phyloP scores from a whole-genome alignment of 2,329 filamentous ascomycete species.

The Neodidymelliopsis sp. region DNA sequence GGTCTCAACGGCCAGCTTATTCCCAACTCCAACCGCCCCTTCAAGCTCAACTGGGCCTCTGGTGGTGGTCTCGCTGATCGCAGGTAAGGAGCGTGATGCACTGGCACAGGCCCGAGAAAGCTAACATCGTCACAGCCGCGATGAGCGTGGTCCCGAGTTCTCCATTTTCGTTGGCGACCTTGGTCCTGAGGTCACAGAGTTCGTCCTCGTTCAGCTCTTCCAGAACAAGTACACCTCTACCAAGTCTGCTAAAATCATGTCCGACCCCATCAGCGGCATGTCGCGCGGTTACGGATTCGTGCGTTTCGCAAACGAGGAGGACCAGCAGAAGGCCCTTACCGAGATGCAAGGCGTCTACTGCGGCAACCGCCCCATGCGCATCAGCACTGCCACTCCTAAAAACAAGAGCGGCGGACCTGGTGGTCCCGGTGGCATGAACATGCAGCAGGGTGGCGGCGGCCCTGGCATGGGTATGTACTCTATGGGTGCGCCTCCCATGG shows the following conservation, averaged over 20 bases:
- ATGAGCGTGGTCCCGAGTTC: constrained; percentile 95
- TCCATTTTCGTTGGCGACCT: constrained; percentile 98
- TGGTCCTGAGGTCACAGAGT: constrained; percentile 98
- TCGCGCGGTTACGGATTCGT: constrained; percentile 98
- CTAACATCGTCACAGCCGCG: constrained; percentile 62
- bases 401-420: constrained; percentile 71
- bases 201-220: constrained; percentile 95
- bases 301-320: constrained; percentile 91
- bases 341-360: constrained; percentile 99
- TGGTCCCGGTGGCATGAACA: constrained; percentile 61
- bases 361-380: constrained; percentile 97
- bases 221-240: constrained; percentile 94
- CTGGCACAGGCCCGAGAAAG: not conserved
- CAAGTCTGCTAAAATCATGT: constrained; percentile 99
- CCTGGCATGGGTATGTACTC: constrained; percentile 68
- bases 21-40: constrained; percentile 91
- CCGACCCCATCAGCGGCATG: constrained; percentile 96
- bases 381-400: constrained; percentile 97
- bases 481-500: constrained; percentile 73
- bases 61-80: constrained; percentile 94
- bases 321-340: constrained; percentile 92
- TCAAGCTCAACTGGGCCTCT: constrained; percentile 99
- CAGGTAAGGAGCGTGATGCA: constrained; percentile 63
- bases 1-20: constrained; percentile 86
- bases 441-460: constrained; percentile 53